A percentile compares a stretch with the other conserved stretches of the same genome.
Evolutionary conservation across 176 grass and related monocot genomes (phyloP).

Genomic region (Musa beccarii): DNA sequence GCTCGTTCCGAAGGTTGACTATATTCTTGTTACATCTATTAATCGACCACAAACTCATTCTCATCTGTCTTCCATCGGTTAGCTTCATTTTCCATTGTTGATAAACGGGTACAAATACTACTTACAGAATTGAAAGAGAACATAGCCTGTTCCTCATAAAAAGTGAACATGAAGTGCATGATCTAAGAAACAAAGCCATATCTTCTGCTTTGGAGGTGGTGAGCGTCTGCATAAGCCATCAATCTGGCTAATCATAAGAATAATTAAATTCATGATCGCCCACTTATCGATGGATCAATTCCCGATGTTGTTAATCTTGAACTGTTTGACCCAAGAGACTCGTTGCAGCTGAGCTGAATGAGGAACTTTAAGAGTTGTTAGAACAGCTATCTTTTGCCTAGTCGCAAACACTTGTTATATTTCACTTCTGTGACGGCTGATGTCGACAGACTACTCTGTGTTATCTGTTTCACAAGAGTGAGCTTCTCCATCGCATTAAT

Average conservation of each 20-base stretch:
- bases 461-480: slow-evolving; percentile 22
- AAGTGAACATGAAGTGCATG: too few species aligned
- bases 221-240: slow-evolving; percentile 10
- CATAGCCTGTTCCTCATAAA: too few species aligned
- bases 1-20: too few species aligned
- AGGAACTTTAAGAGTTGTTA: not conserved
- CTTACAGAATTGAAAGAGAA: too few species aligned
- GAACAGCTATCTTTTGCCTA: slow-evolving; percentile 46
- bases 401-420: slow-evolving; percentile 76
- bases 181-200: too few species aligned
- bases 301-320: not conserved
- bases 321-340: not conserved
- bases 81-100: too few species aligned
- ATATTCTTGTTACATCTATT: too few species aligned
- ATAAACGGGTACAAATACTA: too few species aligned
- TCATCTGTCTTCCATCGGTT: too few species aligned
- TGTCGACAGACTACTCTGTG: slow-evolving; percentile 11
- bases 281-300: not conserved
- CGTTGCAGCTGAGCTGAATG: not conserved
- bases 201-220: too few species aligned
- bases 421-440: slow-evolving; percentile 60
- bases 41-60: too few species aligned
- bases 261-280: slow-evolving; percentile 3
- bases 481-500: slow-evolving; percentile 85
- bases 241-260: slow-evolving; percentile 9